Conservation (phyloP, 129 eudicot genomes). For the Tagetes erecta region DNA sequence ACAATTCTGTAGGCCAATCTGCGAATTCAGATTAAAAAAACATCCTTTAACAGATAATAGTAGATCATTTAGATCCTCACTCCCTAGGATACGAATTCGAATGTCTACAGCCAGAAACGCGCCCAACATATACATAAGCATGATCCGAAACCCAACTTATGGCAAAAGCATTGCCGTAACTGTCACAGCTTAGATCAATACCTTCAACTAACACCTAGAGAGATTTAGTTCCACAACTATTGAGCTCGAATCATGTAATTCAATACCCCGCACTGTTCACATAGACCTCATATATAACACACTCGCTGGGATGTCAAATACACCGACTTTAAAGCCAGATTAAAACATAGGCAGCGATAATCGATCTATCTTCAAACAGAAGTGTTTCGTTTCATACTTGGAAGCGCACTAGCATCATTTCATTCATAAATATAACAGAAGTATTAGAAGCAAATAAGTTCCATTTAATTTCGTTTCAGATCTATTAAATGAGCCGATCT, state of each 20-base stretch:
- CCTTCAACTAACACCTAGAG: constrained; percentile 8
- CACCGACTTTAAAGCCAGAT: neutral
- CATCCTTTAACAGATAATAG: neutral
- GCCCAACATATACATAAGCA: neutral
- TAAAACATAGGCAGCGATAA: neutral
- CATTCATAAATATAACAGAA: no score
- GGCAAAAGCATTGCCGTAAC: neutral
- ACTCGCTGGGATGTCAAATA: neutral
- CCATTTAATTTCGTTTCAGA: constrained; percentile 17
- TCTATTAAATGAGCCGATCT: constrained; percentile 23
- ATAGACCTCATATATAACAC: neutral
- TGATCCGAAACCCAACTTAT: no score
- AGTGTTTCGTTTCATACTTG: constrained; percentile 16
- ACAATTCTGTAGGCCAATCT: neutral
- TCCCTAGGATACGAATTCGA: neutral
- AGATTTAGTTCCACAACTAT: constrained; percentile 13
- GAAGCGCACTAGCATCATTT: constrained; percentile 6
- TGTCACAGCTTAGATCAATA: neutral
- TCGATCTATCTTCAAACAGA: constrained; percentile 16
- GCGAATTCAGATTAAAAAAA: neutral
- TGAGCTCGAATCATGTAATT: constrained; percentile 12
- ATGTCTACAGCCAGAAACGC: no score
- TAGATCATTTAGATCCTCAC: constrained; percentile 17
- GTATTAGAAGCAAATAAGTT: constrained; percentile 21
- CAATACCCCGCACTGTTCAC: constrained; percentile 6